These are phyloP conservation scores for Fagopyrum homotropicum DNA, from an alignment of 148 eudicot genomes.

Conservation along the genomic window DNA sequence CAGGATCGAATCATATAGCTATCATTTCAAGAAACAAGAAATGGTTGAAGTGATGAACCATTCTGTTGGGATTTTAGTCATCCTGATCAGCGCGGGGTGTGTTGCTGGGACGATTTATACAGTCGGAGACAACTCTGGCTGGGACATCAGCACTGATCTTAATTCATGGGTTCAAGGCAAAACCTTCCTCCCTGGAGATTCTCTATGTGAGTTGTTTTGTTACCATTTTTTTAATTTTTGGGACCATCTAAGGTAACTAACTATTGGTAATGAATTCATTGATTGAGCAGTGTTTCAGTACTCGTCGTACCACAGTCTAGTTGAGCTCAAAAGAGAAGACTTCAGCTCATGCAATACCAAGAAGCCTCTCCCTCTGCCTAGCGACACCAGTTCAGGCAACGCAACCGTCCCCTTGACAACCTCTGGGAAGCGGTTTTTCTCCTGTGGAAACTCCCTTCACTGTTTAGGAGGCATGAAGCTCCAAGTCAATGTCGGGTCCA, in stretches of 20 bases:
- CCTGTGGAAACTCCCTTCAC: slow-evolving; percentile 53
- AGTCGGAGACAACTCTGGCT: slow-evolving; percentile 72
- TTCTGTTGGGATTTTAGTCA: not conserved
- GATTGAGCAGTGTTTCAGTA: slow-evolving; percentile 57
- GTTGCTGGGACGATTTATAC: slow-evolving; percentile 43
- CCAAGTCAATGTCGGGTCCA: slow-evolving; percentile 31
- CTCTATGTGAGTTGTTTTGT: slow-evolving; percentile 41
- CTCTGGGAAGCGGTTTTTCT: slow-evolving; percentile 59
- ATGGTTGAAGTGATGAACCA: not conserved
- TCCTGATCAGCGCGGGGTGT: not conserved
- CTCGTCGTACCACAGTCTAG: slow-evolving; percentile 45
- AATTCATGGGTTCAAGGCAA: slow-evolving; percentile 59
- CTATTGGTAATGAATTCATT: not conserved
- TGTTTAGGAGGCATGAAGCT: slow-evolving; percentile 87
- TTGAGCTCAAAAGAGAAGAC: slow-evolving; percentile 40
- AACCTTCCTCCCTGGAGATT: slow-evolving; percentile 57
- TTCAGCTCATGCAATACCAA: slow-evolving; percentile 54
- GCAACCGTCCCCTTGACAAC: slow-evolving; percentile 40
- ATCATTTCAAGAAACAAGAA: not conserved
- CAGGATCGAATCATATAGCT: not conserved
- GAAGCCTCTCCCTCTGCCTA: slow-evolving; percentile 27
- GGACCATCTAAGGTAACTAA: not conserved
- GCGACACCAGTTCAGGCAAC: slow-evolving; percentile 37
- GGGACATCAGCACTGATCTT: slow-evolving; percentile 89
- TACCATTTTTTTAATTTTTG: not conserved